Conservation (phyloP, 192 early-diverging fungal species). For the Cetraspora pellucida region DNA sequence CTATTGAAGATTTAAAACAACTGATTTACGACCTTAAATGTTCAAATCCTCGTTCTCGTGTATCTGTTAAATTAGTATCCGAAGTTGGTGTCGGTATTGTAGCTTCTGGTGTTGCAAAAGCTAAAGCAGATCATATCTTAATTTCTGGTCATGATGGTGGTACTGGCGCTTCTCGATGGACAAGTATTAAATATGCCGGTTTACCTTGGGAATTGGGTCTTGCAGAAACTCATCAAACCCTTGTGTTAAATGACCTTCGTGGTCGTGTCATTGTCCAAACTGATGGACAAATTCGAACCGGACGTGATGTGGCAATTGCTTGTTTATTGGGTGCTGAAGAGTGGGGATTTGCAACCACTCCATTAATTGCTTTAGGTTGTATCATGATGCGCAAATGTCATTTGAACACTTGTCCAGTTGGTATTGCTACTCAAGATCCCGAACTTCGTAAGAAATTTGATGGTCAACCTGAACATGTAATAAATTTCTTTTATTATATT, state of each 20-base stretch:
- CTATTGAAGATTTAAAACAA: slow-evolving; percentile 98
- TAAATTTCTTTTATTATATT: slow-evolving; percentile 99
- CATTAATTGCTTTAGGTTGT: slow-evolving; percentile 96
- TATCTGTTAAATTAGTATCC: slow-evolving; percentile 96
- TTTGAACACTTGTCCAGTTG: slow-evolving; percentile 95
- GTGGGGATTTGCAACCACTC: slow-evolving; percentile 98
- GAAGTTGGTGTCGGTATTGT: slow-evolving; percentile 98
- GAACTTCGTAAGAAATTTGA: slow-evolving; percentile 91
- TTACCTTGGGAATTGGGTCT: slow-evolving; percentile 98
- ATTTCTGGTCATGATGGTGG: slow-evolving; percentile 97
- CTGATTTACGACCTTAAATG: slow-evolving; percentile 98
- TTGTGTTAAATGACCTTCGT: slow-evolving; percentile 95
- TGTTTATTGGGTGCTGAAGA: slow-evolving; percentile 98
- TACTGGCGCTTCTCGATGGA: slow-evolving; percentile 96
- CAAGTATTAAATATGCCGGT: slow-evolving; percentile 98
- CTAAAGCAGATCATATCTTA: slow-evolving; percentile 94
- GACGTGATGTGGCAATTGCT: slow-evolving; percentile 95
- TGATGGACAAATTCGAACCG: slow-evolving; percentile 98
- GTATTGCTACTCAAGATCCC: slow-evolving; percentile 97
- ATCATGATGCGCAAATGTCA: slow-evolving; percentile 93
- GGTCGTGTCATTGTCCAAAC: slow-evolving; percentile 96
- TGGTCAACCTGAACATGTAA: slow-evolving; percentile 93
- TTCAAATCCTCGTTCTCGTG: slow-evolving; percentile 86
- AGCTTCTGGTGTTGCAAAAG: slow-evolving; percentile 96
- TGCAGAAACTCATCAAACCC: slow-evolving; percentile 98